Base-by-base conservation (phyloP, 345 rosid genomes). In the Syzygium jambos region DNA sequence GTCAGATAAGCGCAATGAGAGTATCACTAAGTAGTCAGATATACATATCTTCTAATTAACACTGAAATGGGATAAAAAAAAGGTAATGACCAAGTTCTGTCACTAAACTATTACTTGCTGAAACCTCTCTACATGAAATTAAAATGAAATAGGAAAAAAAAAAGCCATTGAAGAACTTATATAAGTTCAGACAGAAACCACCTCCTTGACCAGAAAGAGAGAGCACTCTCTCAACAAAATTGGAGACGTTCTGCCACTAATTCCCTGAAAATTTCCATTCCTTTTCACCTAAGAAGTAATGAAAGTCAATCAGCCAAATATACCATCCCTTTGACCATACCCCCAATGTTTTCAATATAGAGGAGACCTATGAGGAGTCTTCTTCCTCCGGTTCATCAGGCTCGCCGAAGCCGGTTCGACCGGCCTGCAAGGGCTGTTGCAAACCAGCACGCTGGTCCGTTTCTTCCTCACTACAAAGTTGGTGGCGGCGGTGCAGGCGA, bases 291-390 rank as follows among this genome's bases (percentile, higher is more conserved):
- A 73, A n/a, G 17, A 61, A 73, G 82, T 22, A 73, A 38, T 38
- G 6, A 38, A 73, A 73, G 82, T 21, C 49, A 73, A 73, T 73
- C 49, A 9, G 49, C 82, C 46, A 73, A 73, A 38, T 73, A 73
- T 73, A 73, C 82, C 82, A 3, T 34, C 14, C 49, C 82, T 38
- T 73, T 73, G 49, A 73, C 82, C 82, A 19, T 34, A 34, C 49
- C 82, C 49, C 49, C 14, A 38, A 57, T 82, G 84, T 83, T 73
- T 17, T 95, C 90, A 97, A 87, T 95, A 93, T 46, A 97, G 95
- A 34, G 99, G 99, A 54, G 99, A 94, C 86, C 99, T 91, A 68
- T 93, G 94, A 51, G 99, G 99, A 13, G 96, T 92, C 85, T 91
- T 95, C 93, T 97, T 96, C 78, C 99, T 86, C 84, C 99, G 93